A percentile compares a stretch with the other conserved stretches of the same genome.
phyloP scores from a whole-genome alignment of 352 stramenopile genomes.

The Phytophthora sp. region DNA sequence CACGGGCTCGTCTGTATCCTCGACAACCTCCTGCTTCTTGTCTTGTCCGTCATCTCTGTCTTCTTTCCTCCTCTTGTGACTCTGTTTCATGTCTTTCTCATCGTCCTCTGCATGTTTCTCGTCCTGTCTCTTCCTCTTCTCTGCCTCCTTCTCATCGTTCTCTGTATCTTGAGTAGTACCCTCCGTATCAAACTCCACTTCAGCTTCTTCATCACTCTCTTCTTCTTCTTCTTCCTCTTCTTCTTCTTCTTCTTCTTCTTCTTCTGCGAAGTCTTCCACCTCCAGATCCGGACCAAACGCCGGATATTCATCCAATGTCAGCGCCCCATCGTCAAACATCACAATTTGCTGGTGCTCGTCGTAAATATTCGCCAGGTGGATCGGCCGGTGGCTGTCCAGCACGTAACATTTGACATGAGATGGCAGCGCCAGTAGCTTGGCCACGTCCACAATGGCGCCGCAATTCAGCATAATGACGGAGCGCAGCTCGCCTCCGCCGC shows the following conservation, averaged over 20 bases:
- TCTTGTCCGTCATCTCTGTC: constrained; percentile 37
- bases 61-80: constrained; percentile 38
- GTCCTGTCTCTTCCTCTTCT: constrained; percentile 30
- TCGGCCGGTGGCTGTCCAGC: constrained; percentile 94
- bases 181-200: constrained; percentile 56
- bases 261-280: constrained; percentile 70
- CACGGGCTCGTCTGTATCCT: constrained; percentile 13
- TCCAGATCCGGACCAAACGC: constrained; percentile 87
- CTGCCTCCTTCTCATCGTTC: constrained; percentile 38
- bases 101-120: constrained; percentile 39
- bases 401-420: constrained; percentile 91
- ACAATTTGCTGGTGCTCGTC: constrained; percentile 78
- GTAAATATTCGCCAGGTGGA: constrained; percentile 98
- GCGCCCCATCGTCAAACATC: constrained; percentile 82
- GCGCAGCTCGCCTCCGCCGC: constrained; percentile 67
- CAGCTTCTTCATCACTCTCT: constrained; percentile 50
- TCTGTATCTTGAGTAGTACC: constrained; percentile 36
- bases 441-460: constrained; percentile 93
- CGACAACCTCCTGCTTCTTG: constrained; percentile 18
- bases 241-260: constrained; percentile 65
- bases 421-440: constrained; percentile 79
- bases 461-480: constrained; percentile 96
- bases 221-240: constrained; percentile 47
- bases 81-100: constrained; percentile 27
- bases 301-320: constrained; percentile 75